A percentile compares a stretch with the other conserved stretches of the same genome.
Evolutionary conservation across 2,329 filamentous ascomycete species (phyloP).

Genomic region (Arthroderma sp.): DNA sequence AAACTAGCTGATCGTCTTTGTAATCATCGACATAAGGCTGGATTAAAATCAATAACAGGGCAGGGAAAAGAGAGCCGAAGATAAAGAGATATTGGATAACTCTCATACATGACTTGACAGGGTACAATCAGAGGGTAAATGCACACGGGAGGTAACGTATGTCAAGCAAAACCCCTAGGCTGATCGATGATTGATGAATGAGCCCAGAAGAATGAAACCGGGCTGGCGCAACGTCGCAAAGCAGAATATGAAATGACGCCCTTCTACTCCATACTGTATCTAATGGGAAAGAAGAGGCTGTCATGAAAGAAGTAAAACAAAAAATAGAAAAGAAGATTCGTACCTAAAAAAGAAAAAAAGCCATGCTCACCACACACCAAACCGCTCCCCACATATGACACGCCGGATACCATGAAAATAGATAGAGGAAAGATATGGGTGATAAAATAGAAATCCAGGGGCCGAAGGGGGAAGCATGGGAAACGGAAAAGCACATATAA

Average conservation of each 20-base stretch:
- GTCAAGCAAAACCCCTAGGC: too few relatives aligned
- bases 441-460: not conserved
- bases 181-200: too few relatives aligned
- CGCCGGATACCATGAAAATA: not conserved
- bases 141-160: too few relatives aligned
- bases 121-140: too few relatives aligned
- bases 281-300: not conserved
- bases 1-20: too few relatives aligned
- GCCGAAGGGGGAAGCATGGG: not conserved
- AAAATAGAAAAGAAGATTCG: not conserved
- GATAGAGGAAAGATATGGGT: not conserved
- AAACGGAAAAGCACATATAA: not conserved
- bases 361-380: not conserved
- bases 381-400: not conserved
- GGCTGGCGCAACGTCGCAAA: too few relatives aligned
- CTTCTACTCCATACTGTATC: conserved; percentile 1
- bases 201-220: too few relatives aligned
- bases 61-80: too few relatives aligned
- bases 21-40: too few relatives aligned
- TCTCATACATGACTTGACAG: too few relatives aligned
- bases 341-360: not conserved
- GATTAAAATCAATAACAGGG: too few relatives aligned
- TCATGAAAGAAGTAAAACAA: conserved; percentile 1
- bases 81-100: too few relatives aligned
- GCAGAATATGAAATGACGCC: not conserved